Evolutionary conservation across 2,329 filamentous ascomycete genomes (phyloP), one percentile per base, ranked within the genome.

Genomic region (Periconia sp.): DNA sequence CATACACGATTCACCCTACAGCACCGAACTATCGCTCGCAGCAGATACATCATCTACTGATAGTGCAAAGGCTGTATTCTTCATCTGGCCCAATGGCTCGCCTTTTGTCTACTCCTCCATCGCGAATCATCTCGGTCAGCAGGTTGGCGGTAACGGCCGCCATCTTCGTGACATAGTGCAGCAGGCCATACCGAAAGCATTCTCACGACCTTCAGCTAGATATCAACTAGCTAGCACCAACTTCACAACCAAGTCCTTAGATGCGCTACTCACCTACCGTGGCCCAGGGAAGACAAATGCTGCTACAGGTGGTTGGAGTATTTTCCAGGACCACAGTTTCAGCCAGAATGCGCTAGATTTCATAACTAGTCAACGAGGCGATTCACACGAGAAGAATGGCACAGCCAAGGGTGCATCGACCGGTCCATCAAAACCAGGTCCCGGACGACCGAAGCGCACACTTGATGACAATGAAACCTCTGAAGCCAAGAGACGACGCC

Each of bases 81-180:
- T 95, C 47, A 87, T 88, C 2, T 92, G 95, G 57, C 90, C 91
- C 0, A 86, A 92, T 60, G 87, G 85, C 23, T 86, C 88, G 9
- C 88, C 89, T 0, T 85, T 85, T 50, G 75, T 95, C 31, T 95
- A 89, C 66, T 77, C 81, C 6, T 83, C 81, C 1, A 66, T 83
- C 10, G 66, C 76, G 5, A 71, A 69, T 10, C 53, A 63, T 24
- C 55, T 62, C 1, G 67, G 68, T n/a, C 63, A 70, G 32, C 56
- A 63, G 3, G 60, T 66, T 5, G 63, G 66, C 0, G 59, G 58
- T 13, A 63, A 65, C 31, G 61, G 63, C 5, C 70, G 81, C 36
- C 87, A 83, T 54, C 72, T 94, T 18, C 82, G 86, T 40, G 83
- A 81, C 26, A 75, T 94, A 4, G 82, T 95, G 4, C 77, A 91